phyloP scores from a whole-genome alignment of 805 yeast genomes.

The Saturnispora besseyi region DNA sequence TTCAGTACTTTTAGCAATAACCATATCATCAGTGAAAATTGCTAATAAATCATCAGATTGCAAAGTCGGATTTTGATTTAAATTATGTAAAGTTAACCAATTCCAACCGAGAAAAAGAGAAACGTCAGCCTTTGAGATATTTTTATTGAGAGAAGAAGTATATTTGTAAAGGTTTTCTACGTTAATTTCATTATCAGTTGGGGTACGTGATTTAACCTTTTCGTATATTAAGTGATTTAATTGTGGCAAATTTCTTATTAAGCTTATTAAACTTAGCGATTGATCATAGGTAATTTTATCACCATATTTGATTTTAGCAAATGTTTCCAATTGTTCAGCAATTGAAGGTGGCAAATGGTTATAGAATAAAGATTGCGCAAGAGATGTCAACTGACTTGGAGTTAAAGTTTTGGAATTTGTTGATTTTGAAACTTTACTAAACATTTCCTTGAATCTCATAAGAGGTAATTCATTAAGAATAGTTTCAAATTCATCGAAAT shows the following conservation, averaged over 20 bases:
- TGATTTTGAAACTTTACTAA: constrained; percentile 13
- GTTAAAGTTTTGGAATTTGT: constrained; percentile 13
- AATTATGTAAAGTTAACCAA: constrained; percentile 21
- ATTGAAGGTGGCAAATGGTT: constrained; percentile 38
- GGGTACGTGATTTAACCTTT: constrained; percentile 16
- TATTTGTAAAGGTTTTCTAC: constrained; percentile 11
- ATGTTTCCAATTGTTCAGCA: constrained; percentile 47
- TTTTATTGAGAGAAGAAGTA: constrained; percentile 15
- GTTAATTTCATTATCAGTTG: constrained; percentile 13
- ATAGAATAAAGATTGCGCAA: constrained; percentile 23
- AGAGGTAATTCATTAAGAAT: constrained; percentile 22
- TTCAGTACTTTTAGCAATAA: constrained; percentile 30
- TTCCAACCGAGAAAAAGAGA: constrained; percentile 30
- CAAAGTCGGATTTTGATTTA: constrained; percentile 20
- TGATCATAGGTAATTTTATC: constrained; percentile 39
- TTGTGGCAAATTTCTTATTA: constrained; percentile 30
- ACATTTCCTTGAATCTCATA: constrained; percentile 19
- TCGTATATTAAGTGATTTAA: constrained; percentile 26
- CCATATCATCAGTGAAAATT: constrained; percentile 45
- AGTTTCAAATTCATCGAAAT: constrained; percentile 3
- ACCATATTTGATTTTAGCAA: constrained; percentile 29
- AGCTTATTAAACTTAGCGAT: constrained; percentile 38
- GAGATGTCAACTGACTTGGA: constrained; percentile 14
- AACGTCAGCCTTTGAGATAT: constrained; percentile 23
- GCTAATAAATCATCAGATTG: constrained; percentile 27